phyloP scores from a whole-genome alignment of 495 filamentous ascomycete species.

The Lasiosphaeriaceae sp. region DNA sequence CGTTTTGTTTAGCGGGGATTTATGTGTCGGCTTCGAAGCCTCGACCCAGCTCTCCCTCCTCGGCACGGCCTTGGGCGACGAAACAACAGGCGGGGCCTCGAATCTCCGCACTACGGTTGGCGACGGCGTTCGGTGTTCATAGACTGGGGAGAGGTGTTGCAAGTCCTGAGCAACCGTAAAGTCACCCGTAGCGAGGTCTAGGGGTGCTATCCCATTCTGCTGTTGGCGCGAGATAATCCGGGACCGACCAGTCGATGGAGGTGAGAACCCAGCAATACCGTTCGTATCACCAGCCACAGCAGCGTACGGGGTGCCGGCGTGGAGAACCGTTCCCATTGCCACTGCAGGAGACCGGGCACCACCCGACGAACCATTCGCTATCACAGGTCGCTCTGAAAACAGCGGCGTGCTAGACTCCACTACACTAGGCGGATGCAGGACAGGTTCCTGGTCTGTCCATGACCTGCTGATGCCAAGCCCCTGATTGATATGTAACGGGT shows the following conservation, averaged over 20 bases:
- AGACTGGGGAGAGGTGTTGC: conserved; percentile 52
- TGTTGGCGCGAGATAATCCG: conserved; percentile 31
- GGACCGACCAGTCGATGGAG: conserved; percentile 21
- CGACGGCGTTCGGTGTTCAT: conserved; percentile 50
- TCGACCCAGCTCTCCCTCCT: conserved; percentile 15
- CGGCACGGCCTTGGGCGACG: conserved; percentile 2
- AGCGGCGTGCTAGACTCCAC: conserved; percentile 26
- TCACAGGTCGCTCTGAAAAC: conserved; percentile 38
- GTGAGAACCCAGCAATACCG: conserved; percentile 16
- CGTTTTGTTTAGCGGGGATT: conserved; percentile 14
- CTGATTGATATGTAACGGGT: conserved; percentile 39
- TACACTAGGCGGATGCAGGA: conserved; percentile 11
- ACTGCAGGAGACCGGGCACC: conserved; percentile 21
- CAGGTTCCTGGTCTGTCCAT: conserved; percentile 17
- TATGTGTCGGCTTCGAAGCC: conserved; percentile 14
- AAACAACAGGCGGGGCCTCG: conserved; percentile 21
- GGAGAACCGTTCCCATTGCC: conserved; percentile 15
- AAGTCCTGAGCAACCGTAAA: conserved; percentile 31
- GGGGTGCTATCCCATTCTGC: conserved; percentile 40
- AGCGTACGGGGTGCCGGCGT: conserved; percentile 16
- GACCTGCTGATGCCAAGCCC: conserved; percentile 18
- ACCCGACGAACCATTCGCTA: conserved; percentile 46
- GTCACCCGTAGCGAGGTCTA: conserved; percentile 43
- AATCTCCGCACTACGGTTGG: conserved; percentile 39
- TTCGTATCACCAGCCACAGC: conserved; percentile 15